A percentile compares a stretch with the other conserved stretches of the same genome.
These are phyloP conservation scores for Phytophthora pisi DNA, from an alignment of 352 stramenopile species.

Conservation along the genomic window DNA sequence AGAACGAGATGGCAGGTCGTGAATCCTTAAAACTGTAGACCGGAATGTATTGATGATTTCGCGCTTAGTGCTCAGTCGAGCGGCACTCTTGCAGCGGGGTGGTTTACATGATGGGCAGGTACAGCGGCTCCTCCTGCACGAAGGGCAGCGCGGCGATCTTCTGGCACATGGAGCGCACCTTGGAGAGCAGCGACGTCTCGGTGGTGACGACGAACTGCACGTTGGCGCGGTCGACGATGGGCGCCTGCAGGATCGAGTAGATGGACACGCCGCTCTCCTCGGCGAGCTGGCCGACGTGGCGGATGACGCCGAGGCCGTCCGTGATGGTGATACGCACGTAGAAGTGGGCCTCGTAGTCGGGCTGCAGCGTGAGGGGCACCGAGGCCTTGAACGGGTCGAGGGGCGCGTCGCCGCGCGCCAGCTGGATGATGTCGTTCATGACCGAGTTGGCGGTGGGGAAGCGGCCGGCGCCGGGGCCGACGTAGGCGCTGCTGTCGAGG, in stretches of 20 bases:
- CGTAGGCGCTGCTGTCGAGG: slow-evolving; percentile 90
- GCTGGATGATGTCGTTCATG: slow-evolving; percentile 95
- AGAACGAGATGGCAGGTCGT: background rate
- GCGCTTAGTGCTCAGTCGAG: slow-evolving; percentile 16
- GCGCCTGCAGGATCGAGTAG: slow-evolving; percentile 97
- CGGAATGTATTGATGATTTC: slow-evolving; percentile 20
- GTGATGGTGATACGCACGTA: slow-evolving; percentile 96
- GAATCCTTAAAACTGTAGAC: background rate
- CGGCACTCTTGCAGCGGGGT: slow-evolving; percentile 13
- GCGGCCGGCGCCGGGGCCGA: slow-evolving; percentile 92
- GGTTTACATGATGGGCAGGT: slow-evolving; percentile 72
- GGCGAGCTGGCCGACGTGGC: slow-evolving; percentile 93
- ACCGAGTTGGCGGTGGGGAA: slow-evolving; percentile 97
- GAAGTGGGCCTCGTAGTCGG: slow-evolving; percentile 93
- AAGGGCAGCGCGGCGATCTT: slow-evolving; percentile 91
- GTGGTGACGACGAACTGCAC: slow-evolving; percentile 97
- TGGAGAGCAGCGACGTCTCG: slow-evolving; percentile 89
- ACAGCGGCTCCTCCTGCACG: slow-evolving; percentile 83
- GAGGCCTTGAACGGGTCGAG: slow-evolving; percentile 87
- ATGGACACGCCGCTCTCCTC: slow-evolving; percentile 96
- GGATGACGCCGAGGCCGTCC: slow-evolving; percentile 95
- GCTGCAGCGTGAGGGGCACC: slow-evolving; percentile 70
- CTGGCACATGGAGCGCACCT: slow-evolving; percentile 88
- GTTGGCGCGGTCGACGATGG: slow-evolving; percentile 92
- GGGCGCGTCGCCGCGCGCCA: slow-evolving; percentile 86